These are phyloP conservation scores for Elaeagnus macrophylla DNA, from an alignment of 306 rosid species.

Conservation along the genomic window DNA sequence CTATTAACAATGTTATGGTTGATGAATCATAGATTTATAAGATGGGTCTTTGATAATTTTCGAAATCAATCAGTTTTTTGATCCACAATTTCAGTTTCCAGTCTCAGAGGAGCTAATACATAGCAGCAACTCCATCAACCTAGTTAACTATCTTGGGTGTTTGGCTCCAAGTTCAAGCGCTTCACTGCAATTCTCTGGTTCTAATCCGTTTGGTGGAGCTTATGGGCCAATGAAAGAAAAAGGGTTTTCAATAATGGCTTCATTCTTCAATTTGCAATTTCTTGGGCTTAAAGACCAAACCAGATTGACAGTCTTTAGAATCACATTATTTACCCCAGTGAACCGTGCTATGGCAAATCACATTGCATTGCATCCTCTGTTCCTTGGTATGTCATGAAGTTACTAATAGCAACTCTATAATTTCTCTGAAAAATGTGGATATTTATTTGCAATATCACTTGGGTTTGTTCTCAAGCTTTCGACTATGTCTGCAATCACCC, in stretches of 20 bases:
- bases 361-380: too few relatives aligned
- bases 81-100: too few relatives aligned
- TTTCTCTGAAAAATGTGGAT: too few relatives aligned
- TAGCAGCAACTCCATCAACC: not conserved
- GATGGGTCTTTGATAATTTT: too few relatives aligned
- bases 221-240: slow-evolving; percentile 15
- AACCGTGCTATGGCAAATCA: slow-evolving; percentile 19
- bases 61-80: too few relatives aligned
- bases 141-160: slow-evolving; percentile 11
- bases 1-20: too few relatives aligned
- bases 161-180: not conserved
- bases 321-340: slow-evolving; percentile 32
- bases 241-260: slow-evolving; percentile 31
- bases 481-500: too few relatives aligned
- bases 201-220: slow-evolving; percentile 12
- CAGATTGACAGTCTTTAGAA: slow-evolving; percentile 28
- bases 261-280: slow-evolving; percentile 32
- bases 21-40: too few relatives aligned
- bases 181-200: not conserved
- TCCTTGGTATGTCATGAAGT: too few relatives aligned
- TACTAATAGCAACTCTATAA: too few relatives aligned
- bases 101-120: slow-evolving; percentile 1
- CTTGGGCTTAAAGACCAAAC: slow-evolving; percentile 17
- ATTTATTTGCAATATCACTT: too few relatives aligned
- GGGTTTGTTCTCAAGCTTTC: too few relatives aligned